Evolutionary conservation across 2,329 filamentous ascomycete genomes (phyloP).

Genomic region (Coleophoma crateriformis): DNA sequence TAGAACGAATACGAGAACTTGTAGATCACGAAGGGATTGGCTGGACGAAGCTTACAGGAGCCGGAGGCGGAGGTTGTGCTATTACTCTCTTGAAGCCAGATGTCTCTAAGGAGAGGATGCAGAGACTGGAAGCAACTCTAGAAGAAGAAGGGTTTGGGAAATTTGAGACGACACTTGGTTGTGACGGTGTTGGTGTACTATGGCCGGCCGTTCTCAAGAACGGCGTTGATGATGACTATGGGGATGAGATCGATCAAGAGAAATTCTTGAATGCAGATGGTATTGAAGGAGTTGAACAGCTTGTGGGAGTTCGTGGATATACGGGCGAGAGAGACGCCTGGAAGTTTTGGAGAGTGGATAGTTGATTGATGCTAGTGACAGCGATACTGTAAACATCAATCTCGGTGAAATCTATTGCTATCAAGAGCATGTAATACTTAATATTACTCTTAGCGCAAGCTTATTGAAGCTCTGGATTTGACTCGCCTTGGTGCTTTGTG

Average conservation of each 20-base stretch:
- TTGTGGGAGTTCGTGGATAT: slow-evolving; percentile 74
- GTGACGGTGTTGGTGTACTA: slow-evolving; percentile 88
- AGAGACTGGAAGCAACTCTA: slow-evolving; percentile 59
- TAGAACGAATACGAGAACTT: slow-evolving; percentile 87
- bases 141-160: slow-evolving; percentile 70
- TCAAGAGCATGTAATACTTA: not conserved
- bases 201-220: slow-evolving; percentile 91
- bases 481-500: not conserved
- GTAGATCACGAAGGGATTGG: slow-evolving; percentile 86
- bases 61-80: slow-evolving; percentile 90
- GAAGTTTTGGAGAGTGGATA: slow-evolving; percentile 76
- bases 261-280: slow-evolving; percentile 81
- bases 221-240: slow-evolving; percentile 72
- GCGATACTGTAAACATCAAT: slow-evolving; percentile 4
- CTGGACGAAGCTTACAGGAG: slow-evolving; percentile 96
- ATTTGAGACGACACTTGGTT: slow-evolving; percentile 86
- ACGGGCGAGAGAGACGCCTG: slow-evolving; percentile 69
- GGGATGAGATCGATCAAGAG: slow-evolving; percentile 89
- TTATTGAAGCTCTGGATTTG: no score
- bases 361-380: slow-evolving; percentile 18
- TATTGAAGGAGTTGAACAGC: slow-evolving; percentile 75
- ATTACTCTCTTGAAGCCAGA: slow-evolving; percentile 81
- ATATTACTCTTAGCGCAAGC: not conserved
- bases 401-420: no score
- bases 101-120: slow-evolving; percentile 48